These are phyloP conservation scores for Thyridium curvatum DNA, from an alignment of 2,329 filamentous ascomycete genomes.

Conservation along the genomic window DNA sequence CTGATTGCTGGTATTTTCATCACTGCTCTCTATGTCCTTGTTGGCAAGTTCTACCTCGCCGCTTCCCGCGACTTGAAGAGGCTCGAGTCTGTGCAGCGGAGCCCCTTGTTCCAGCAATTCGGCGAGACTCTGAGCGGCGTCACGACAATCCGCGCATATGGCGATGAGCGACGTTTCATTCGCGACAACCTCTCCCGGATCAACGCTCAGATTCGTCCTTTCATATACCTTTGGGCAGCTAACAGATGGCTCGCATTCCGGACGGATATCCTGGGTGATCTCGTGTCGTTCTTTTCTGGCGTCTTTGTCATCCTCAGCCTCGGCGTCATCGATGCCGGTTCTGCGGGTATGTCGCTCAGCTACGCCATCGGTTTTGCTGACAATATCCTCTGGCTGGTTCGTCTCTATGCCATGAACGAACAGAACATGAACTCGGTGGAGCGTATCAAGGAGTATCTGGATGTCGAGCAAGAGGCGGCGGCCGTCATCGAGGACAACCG, in stretches of 20 bases:
- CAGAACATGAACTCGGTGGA: conserved; percentile 99
- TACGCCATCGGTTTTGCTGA: conserved; percentile 97
- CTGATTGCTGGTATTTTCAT: conserved; percentile 84
- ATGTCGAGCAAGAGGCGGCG: conserved; percentile 88
- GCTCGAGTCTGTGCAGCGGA: conserved; percentile 87
- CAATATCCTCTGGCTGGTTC: conserved; percentile 93
- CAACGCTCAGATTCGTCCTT: conserved; percentile 86
- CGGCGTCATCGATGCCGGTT: conserved; percentile 79
- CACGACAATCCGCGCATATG: conserved; percentile 94
- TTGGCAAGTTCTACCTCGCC: conserved; percentile 83
- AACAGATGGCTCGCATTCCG: conserved; percentile 96
- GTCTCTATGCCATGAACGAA: conserved; percentile 89
- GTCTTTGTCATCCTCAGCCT: conserved; percentile 83
- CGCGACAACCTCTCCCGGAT: conserved; percentile 83
- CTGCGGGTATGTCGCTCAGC: conserved; percentile 86
- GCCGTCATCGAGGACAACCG: conserved; percentile 71
- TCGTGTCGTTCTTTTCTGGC: conserved; percentile 91
- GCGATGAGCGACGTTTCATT: conserved; percentile 88
- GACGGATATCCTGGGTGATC: conserved; percentile 81
- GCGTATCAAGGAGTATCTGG: conserved; percentile 93
- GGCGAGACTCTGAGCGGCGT: conserved; percentile 92
- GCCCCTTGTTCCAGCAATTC: conserved; percentile 95
- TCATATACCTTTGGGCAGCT: conserved; percentile 93
- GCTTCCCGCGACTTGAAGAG: conserved; percentile 95
- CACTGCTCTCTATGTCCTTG: conserved; percentile 70